phyloP scores from a whole-genome alignment of 495 filamentous ascomycete genomes.

The Penicillium manginii region DNA sequence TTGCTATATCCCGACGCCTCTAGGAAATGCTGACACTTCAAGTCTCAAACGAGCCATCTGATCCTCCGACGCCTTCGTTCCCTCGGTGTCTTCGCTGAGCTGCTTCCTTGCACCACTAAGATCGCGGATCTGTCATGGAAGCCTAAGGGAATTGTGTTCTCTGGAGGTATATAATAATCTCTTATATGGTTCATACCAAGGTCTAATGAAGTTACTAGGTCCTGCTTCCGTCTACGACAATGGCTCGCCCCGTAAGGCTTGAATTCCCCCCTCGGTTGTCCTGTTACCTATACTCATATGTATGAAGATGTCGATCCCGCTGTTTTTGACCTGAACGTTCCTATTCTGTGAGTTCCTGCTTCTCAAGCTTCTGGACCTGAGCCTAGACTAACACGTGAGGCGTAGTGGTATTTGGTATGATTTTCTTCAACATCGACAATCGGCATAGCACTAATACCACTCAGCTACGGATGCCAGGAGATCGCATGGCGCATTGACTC shows the following conservation, averaged over 20 bases:
- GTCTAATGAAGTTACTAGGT: slow-evolving; percentile 19
- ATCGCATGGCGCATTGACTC: slow-evolving; percentile 26
- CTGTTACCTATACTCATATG: slow-evolving; percentile 15
- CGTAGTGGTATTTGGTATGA: slow-evolving; percentile 32
- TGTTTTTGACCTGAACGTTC: slow-evolving; percentile 27
- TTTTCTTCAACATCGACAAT: slow-evolving; percentile 3
- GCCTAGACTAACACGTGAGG: slow-evolving; percentile 11
- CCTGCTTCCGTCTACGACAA: slow-evolving; percentile 31
- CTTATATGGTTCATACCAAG: not conserved
- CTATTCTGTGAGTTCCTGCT: slow-evolving; percentile 22
- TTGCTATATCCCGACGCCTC: not conserved
- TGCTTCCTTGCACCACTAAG: slow-evolving; percentile 92
- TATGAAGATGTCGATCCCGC: slow-evolving; percentile 29
- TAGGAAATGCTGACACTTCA: slow-evolving; percentile 21
- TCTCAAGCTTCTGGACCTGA: not conserved
- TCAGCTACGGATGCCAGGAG: slow-evolving; percentile 29
- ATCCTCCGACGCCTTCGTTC: slow-evolving; percentile 77
- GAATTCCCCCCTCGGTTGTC: slow-evolving; percentile 2
- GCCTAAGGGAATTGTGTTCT: slow-evolving; percentile 57
- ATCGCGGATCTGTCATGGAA: slow-evolving; percentile 75
- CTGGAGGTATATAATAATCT: slow-evolving; percentile 19
- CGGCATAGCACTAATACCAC: slow-evolving; percentile 14
- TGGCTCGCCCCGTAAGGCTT: slow-evolving; percentile 25
- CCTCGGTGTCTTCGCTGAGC: slow-evolving; percentile 86
- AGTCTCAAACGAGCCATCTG: slow-evolving; percentile 68